Evolutionary conservation across 163 green algal species (phyloP).

Genomic region (Chlamydomonas reinhardtii): DNA sequence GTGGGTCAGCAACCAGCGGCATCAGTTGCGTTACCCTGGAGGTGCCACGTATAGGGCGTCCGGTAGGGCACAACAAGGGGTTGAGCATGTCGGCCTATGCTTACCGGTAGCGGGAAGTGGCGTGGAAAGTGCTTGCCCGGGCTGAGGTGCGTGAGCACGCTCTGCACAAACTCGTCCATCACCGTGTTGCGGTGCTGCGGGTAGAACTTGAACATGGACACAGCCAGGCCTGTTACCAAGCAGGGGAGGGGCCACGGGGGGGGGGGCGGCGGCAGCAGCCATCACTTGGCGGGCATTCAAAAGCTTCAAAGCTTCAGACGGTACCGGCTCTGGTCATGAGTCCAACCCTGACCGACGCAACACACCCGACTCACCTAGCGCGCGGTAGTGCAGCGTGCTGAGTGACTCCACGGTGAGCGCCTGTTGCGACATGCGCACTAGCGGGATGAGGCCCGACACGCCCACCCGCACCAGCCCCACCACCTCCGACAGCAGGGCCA

Average conservation of each 20-base stretch:
- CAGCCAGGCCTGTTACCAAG: constrained; percentile 54
- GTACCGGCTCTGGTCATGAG: too few relatives aligned
- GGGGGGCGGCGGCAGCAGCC: too few relatives aligned
- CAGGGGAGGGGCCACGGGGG: too few relatives aligned
- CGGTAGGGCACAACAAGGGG: too few relatives aligned
- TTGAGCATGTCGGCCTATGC: too few relatives aligned
- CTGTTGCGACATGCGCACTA: constrained; percentile 68
- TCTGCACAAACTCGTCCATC: constrained; percentile 74
- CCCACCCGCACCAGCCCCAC: constrained; percentile 56
- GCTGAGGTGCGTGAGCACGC: constrained; percentile 61
- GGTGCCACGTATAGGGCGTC: too few relatives aligned
- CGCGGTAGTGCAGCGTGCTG: constrained; percentile 72
- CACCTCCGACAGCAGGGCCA: constrained; percentile 50
- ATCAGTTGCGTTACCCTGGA: too few relatives aligned
- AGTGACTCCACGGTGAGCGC: constrained; percentile 68
- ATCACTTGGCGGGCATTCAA: too few relatives aligned
- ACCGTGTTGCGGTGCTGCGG: constrained; percentile 59
- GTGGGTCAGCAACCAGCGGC: too few relatives aligned
- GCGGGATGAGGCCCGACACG: constrained; percentile 62
- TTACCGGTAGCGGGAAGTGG: constrained; percentile 21
- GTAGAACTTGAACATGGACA: constrained; percentile 68
- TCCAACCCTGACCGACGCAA: too few relatives aligned
- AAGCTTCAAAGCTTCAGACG: too few relatives aligned
- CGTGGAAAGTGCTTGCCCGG: constrained; percentile 22
- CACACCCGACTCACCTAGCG: constrained; percentile 47